A percentile compares a stretch with the other conserved stretches of the same genome.
phyloP scores from a whole-genome alignment of 352 stramenopile genomes.

The Salisapilia sapeloensis region DNA sequence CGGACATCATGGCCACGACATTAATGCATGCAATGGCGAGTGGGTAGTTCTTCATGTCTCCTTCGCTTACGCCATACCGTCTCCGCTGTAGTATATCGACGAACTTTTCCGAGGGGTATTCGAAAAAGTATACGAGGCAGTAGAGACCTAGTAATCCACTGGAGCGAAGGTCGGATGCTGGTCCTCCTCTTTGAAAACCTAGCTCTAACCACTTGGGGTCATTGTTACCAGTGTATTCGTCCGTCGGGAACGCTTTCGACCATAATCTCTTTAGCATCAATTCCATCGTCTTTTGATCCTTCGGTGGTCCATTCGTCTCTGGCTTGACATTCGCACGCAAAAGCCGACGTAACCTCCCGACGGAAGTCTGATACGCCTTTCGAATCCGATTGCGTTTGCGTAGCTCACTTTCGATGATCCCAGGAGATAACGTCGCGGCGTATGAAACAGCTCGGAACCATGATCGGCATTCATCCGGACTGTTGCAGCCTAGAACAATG shows the following conservation, averaged over 20 bases:
- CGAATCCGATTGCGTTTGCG: conserved; percentile 58
- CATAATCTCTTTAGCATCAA: conserved; percentile 66
- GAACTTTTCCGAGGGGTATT: conserved; percentile 37
- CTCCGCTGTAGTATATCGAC: conserved; percentile 55
- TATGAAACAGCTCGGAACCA: conserved; percentile 63
- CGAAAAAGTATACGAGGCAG: conserved; percentile 69
- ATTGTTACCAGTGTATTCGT: conserved; percentile 49
- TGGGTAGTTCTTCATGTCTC: conserved; percentile 81
- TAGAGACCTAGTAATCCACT: conserved; percentile 74
- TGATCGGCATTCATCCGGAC: conserved; percentile 23
- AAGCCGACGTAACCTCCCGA: conserved; percentile 50
- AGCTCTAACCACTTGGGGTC: conserved; percentile 69
- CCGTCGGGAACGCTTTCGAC: conserved; percentile 35
- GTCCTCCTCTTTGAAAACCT: conserved; percentile 66
- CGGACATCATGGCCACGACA: conserved; percentile 46
- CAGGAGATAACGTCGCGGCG: conserved; percentile 31
- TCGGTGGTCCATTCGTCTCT: conserved; percentile 41
- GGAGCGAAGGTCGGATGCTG: conserved; percentile 62
- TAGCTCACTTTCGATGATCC: conserved; percentile 68
- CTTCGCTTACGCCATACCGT: conserved; percentile 64
- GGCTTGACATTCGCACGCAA: conserved; percentile 66
- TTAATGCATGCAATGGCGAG: conserved; percentile 81
- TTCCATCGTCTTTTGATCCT: conserved; percentile 56
- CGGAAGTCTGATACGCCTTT: conserved; percentile 37
- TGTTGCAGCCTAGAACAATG: conserved; percentile 33